Evolutionary conservation across 2,329 filamentous ascomycete genomes (phyloP).

Genomic region (Phyllosticta citriasiana): DNA sequence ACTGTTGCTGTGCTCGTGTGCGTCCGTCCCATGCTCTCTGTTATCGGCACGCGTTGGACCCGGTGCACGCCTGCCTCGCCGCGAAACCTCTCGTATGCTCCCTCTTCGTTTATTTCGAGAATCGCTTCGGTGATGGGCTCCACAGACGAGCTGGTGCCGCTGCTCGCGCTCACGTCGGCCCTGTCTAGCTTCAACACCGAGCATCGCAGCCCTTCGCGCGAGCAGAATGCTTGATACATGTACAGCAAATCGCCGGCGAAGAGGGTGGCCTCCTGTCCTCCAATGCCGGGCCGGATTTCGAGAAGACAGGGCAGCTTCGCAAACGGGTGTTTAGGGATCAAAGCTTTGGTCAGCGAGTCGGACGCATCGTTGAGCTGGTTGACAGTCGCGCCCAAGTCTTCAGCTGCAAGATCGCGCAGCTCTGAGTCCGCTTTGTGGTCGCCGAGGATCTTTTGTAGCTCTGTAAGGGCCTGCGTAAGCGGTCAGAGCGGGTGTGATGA

Average conservation of each 20-base stretch:
- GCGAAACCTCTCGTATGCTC: conserved; percentile 72
- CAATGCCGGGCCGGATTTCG: conserved; percentile 85
- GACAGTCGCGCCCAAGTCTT: conserved; percentile 62
- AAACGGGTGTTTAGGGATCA: conserved; percentile 85
- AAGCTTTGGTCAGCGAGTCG: conserved; percentile 58
- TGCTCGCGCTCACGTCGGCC: conserved; percentile 50
- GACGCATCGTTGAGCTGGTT: conserved; percentile 53
- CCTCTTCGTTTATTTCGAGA: conserved; percentile 65
- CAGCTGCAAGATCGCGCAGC: conserved; percentile 47
- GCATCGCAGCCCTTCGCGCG: conserved; percentile 54
- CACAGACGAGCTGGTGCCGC: conserved; percentile 48
- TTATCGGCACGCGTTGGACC: conserved; percentile 85
- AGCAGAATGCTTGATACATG: conserved; percentile 82
- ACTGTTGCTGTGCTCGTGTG: conserved; percentile 91
- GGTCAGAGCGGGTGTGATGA: neutral
- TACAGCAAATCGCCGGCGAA: conserved; percentile 79
- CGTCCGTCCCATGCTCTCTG: conserved; percentile 80
- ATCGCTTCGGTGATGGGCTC: conserved; percentile 75
- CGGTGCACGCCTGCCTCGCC: conserved; percentile 90
- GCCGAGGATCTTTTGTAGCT: conserved; percentile 67
- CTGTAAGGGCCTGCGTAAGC: conserved; percentile 41
- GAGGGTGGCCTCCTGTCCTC: conserved; percentile 80
- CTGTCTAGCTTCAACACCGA: conserved; percentile 71
- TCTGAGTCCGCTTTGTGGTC: conserved; percentile 54
- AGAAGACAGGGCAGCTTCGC: conserved; percentile 81